Conservation (phyloP, 495 filamentous ascomycete genomes). For the Terfezia claveryi region DNA sequence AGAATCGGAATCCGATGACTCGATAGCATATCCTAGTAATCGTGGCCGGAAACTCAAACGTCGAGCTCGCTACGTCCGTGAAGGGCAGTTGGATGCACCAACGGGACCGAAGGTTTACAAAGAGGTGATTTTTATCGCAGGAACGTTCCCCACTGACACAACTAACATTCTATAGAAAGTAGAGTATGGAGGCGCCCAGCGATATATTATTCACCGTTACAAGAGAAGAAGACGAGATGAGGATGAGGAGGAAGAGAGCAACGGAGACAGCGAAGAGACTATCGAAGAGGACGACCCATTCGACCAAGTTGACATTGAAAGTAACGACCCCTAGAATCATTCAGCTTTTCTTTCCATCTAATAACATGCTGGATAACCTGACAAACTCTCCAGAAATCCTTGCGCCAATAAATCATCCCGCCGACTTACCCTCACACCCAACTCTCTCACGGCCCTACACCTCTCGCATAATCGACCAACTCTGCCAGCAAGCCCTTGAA, state of each 20-base stretch:
- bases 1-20: constrained; percentile 77
- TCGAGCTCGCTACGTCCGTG: constrained; percentile 55
- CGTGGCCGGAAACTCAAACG: constrained; percentile 79
- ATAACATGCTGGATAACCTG: neutral
- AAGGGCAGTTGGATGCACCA: constrained; percentile 48
- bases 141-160: neutral
- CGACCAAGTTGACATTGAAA: constrained; percentile 55
- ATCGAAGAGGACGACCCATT: constrained; percentile 57
- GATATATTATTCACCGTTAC: constrained; percentile 64
- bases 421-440: constrained; percentile 66
- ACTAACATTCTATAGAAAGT: constrained; percentile 34
- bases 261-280: constrained; percentile 44
- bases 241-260: constrained; percentile 56
- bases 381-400: constrained; percentile 41
- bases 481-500: constrained; percentile 43
- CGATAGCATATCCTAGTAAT: constrained; percentile 59
- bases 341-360: neutral
- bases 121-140: constrained; percentile 33
- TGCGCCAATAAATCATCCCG: constrained; percentile 64
- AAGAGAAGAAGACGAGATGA: constrained; percentile 47
- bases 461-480: constrained; percentile 56
- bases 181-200: constrained; percentile 62
- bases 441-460: constrained; percentile 63
- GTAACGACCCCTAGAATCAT: constrained; percentile 23
- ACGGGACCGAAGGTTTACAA: constrained; percentile 61